These are phyloP conservation scores for Nakataea oryzae DNA, from an alignment of 2,329 filamentous ascomycete species.

Conservation along the genomic window DNA sequence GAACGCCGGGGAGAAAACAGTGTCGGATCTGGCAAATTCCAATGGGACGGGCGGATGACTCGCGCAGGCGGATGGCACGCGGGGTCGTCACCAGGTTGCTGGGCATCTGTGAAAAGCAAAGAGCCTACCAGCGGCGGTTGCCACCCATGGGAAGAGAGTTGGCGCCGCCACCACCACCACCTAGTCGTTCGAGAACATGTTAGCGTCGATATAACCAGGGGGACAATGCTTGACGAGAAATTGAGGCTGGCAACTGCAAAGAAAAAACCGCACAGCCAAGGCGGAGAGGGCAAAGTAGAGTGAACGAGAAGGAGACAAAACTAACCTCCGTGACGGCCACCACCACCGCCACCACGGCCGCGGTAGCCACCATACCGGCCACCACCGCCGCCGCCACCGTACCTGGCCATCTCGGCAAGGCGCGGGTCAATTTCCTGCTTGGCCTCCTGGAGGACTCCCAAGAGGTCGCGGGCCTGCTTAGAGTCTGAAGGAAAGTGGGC, in stretches of 20 bases:
- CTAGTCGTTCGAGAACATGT: neutral
- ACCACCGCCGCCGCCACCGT: slow-evolving; percentile 70
- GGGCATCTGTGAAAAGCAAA: neutral
- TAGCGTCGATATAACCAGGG: neutral
- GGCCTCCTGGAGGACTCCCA: slow-evolving; percentile 84
- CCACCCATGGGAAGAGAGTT: slow-evolving; percentile 36
- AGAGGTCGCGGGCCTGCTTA: slow-evolving; percentile 94
- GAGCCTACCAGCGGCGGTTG: slow-evolving; percentile 39
- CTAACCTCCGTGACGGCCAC: slow-evolving; percentile 36
- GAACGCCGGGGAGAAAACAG: neutral
- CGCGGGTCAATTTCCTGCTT: slow-evolving; percentile 98
- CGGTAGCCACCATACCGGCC: slow-evolving; percentile 65
- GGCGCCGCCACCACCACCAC: slow-evolving; percentile 22
- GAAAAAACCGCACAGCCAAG: neutral
- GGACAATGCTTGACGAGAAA: neutral
- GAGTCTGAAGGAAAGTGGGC: slow-evolving; percentile 45
- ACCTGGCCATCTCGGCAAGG: slow-evolving; percentile 91
- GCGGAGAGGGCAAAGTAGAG: neutral
- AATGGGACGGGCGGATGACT: neutral
- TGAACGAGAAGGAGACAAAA: slow-evolving; percentile 12
- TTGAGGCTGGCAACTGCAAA: neutral
- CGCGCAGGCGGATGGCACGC: neutral
- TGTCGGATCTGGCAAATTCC: neutral
- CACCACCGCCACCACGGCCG: slow-evolving; percentile 36
- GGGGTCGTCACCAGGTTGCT: neutral